phyloP scores from a whole-genome alignment of 305 asterid genomes.

The Fraxinus velutina region DNA sequence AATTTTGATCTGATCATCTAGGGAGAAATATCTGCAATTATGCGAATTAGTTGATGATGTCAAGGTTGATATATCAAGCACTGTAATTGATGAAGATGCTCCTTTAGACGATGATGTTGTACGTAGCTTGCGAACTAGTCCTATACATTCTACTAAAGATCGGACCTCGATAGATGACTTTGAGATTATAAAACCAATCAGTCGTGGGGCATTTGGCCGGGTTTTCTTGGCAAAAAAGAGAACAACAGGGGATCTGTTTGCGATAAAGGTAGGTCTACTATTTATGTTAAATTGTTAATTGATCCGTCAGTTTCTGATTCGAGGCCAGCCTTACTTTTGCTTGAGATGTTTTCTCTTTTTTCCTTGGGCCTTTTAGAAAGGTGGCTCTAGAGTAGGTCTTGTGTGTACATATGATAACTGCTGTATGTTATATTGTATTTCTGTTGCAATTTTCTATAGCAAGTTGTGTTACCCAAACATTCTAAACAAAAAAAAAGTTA shows the following conservation, averaged over 20 bases:
- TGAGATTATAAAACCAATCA: slow-evolving; percentile 96
- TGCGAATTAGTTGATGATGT: slow-evolving; percentile 96
- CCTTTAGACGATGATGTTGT: slow-evolving; percentile 96
- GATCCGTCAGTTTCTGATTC: slow-evolving; percentile 3
- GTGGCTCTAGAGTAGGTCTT: neutral
- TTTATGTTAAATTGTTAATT: neutral
- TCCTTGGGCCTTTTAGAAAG: neutral
- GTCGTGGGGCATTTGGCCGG: slow-evolving; percentile 99
- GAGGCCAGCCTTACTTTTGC: neutral
- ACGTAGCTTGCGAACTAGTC: slow-evolving; percentile 95
- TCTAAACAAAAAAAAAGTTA: neutral
- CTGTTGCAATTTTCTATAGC: neutral
- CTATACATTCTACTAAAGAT: slow-evolving; percentile 77
- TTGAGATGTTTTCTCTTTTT: slow-evolving; percentile 10
- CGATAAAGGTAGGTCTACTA: slow-evolving; percentile 68
- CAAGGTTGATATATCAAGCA: slow-evolving; percentile 82
- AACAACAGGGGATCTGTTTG: slow-evolving; percentile 94
- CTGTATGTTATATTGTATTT: neutral
- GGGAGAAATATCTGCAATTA: slow-evolving; percentile 95
- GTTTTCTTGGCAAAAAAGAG: slow-evolving; percentile 96
- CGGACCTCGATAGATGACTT: slow-evolving; percentile 98
- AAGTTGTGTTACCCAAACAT: neutral
- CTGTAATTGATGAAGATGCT: slow-evolving; percentile 95
- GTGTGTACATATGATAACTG: neutral
- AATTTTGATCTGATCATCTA: slow-evolving; percentile 30